Evolutionary conservation across 208 protist species (phyloP), one percentile per base, ranked within the genome.

Genomic region (Acanthamoeba triangularis): DNA sequence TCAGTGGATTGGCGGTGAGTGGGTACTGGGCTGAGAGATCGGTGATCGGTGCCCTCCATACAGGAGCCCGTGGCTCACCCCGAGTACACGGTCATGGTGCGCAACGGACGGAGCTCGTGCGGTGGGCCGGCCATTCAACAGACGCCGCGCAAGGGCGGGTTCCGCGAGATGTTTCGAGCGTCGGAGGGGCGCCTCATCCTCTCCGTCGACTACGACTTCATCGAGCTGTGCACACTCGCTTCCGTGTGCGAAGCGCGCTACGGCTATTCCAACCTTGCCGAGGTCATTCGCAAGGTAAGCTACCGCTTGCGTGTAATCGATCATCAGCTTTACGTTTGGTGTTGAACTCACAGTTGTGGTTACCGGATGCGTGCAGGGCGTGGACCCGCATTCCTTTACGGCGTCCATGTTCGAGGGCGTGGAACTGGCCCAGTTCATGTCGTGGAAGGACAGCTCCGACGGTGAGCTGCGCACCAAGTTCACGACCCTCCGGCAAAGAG

Each of bases 191-290:
- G 56, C 28, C 41, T 93, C 11, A 25, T 93, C 13, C 61, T 93
- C 28, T 25, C 87, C 7, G 87, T 93, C 25, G 87, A 93, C 63
- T 93, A 93, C 47, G 33, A 69, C 18, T 93, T 59, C 87, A 93
- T 93, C 63, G 87, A 93, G 87, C 87, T 93, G 35, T 93, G 87
- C 61, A 93, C 87, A 20, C 63, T 93, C 20, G 87, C 87, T 16
- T 44, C 87, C 25, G 87, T 93, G 35, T 93, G 87, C 87, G 87
- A 93, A n/a, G 87, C 87, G 35, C 87, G 87, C 25, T 93, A 78
- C 87, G 87, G 87, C 35, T 54, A 56, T 14, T 93, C 87, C 20
- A 56, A 61, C 41, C 87, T 93, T 1, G 87, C 87, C 23, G 61
- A 93, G 8, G 87, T 93, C 30, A 93, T 93, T 35, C 87, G 87